Base-by-base conservation (phyloP, 495 filamentous ascomycete species). In the Penicillium ucsense region DNA sequence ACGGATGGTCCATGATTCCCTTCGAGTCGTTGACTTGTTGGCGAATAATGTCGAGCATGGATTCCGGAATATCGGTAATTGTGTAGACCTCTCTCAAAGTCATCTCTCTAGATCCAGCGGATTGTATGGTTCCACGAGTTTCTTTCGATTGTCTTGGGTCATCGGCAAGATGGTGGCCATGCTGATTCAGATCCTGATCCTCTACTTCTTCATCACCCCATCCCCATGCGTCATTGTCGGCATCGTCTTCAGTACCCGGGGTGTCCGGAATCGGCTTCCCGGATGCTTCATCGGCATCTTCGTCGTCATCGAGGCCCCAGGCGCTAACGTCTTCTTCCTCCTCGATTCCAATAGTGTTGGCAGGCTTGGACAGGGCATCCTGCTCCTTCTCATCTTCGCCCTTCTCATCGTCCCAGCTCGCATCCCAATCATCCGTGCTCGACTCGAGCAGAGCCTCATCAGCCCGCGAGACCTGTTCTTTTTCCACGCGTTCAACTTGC, bases 41-140 rank as follows among this genome's bases (percentile, higher is more conserved):
- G 34, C 69, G 70, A 45, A 98, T 78, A 50, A 92, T 76, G 12
- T 75, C 70, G 20, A 95, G 66, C 8, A 96, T 75, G 3, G 79
- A 75, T 41, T 86, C 80, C 2, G 92, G 92, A 51, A 95, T 80
- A 30, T 85, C 82, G 6, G 91, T 95, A 30, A 92, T 81, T 45
- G 81, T 89, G 65, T 95, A 96, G 3, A 73, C 82, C 65, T 98
- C 92, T 53, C 75, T 88, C 43, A 98, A 66, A 0, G 84, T 91
- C 45, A 97, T 63, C 52, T 86, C 79, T 51, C 70, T 69, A n/a
- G 71, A 57, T 38, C 59, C 48, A 8, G 51, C 39, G n/a, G 57
- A 42, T 3, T 56, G 49, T 1, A 52, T 31, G 35, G 42, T 36
- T 20, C 51, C 53, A 8, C 46, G 58, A 30, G 52, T 55, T 7